Evolutionary conservation across 2,329 filamentous ascomycete species (phyloP).

Genomic region (Fusarium sp.): DNA sequence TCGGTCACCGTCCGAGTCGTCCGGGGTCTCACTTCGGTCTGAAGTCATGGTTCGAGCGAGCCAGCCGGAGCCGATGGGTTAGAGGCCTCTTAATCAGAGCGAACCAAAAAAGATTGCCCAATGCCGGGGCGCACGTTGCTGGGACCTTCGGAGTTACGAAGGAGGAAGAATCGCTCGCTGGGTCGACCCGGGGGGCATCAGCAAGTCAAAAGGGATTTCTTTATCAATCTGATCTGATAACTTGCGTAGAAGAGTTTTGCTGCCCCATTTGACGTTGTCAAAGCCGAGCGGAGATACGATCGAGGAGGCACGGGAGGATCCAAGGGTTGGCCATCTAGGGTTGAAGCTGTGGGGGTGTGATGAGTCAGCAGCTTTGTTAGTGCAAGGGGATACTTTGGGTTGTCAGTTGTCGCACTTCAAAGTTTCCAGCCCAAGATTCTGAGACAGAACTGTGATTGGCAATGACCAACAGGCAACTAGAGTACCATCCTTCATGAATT

Average conservation of each 20-base stretch:
- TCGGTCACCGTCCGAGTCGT: slow-evolving; percentile 53
- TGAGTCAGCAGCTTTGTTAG: neutral
- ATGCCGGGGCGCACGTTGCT: slow-evolving; percentile 33
- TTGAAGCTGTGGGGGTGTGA: slow-evolving; percentile 2
- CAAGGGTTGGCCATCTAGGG: neutral
- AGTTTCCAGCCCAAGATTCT: neutral
- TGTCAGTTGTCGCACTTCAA: neutral
- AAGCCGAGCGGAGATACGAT: slow-evolving; percentile 52
- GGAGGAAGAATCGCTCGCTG: slow-evolving; percentile 35
- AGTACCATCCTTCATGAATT: neutral
- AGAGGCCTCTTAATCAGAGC: slow-evolving; percentile 3
- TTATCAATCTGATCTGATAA: slow-evolving; percentile 60
- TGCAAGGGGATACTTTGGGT: neutral
- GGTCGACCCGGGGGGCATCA: slow-evolving; percentile 43
- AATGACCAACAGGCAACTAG: neutral
- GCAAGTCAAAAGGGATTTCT: slow-evolving; percentile 47
- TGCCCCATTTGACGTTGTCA: slow-evolving; percentile 21
- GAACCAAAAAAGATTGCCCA: slow-evolving; percentile 3
- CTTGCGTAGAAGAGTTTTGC: slow-evolving; percentile 43
- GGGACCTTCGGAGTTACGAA: slow-evolving; percentile 53
- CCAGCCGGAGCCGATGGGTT: slow-evolving; percentile 11
- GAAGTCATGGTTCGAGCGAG: slow-evolving; percentile 40
- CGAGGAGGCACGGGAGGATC: neutral
- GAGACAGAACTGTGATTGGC: neutral
- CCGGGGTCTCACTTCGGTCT: slow-evolving; percentile 55